Evolutionary conservation across 495 filamentous ascomycete genomes (phyloP).

Genomic region (Aspergillus campestris): DNA sequence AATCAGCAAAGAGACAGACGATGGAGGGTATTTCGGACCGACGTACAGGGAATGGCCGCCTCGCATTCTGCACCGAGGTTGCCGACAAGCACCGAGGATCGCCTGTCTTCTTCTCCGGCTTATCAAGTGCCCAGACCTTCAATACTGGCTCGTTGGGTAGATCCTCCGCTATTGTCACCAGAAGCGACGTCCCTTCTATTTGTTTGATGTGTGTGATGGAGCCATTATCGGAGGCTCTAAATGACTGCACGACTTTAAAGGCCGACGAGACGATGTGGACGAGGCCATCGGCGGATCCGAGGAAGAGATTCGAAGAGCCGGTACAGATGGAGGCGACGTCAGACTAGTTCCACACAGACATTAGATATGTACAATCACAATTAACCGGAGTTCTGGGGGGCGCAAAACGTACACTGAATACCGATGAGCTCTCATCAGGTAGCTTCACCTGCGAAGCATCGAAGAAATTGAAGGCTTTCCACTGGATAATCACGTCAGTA

Average conservation of each 20-base stretch:
- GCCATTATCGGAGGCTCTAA: constrained; percentile 70
- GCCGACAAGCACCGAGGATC: constrained; percentile 78
- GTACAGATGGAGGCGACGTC: constrained; percentile 65
- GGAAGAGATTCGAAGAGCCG: constrained; percentile 83
- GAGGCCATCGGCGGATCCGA: constrained; percentile 74
- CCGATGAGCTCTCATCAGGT: constrained; percentile 57
- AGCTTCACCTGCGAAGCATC: constrained; percentile 80
- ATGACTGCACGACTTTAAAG: constrained; percentile 81
- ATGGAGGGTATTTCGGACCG: background rate
- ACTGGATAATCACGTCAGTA: constrained; percentile 43
- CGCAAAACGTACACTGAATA: constrained; percentile 46
- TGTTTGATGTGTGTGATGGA: constrained; percentile 94
- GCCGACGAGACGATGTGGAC: constrained; percentile 77
- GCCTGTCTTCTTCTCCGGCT: constrained; percentile 88
- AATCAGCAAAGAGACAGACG: background rate
- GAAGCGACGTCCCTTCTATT: constrained; percentile 73
- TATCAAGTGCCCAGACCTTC: constrained; percentile 95
- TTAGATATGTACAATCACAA: constrained; percentile 7
- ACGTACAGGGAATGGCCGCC: constrained; percentile 80
- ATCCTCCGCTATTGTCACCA: constrained; percentile 86
- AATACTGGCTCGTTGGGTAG: constrained; percentile 76
- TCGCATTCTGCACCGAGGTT: constrained; percentile 77
- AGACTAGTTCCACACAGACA: constrained; percentile 33
- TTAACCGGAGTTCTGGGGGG: background rate
- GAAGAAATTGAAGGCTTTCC: constrained; percentile 99